These are phyloP conservation scores for Hirschioporus abietinus DNA, from an alignment of 768 basidiomycete species.

Conservation along the genomic window DNA sequence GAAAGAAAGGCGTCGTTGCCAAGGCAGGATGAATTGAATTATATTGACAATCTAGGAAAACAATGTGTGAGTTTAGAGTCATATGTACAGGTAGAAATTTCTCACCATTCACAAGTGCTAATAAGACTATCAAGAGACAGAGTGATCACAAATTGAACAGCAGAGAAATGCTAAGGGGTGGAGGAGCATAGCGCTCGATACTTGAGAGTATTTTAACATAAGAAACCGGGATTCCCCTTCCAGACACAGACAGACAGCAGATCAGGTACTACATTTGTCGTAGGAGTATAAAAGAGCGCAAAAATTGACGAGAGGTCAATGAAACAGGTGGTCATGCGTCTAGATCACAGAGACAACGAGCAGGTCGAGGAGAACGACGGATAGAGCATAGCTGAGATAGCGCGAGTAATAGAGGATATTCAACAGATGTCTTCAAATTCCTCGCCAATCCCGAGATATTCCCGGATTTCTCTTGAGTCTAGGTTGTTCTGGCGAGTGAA, in stretches of 20 bases:
- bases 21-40: neutral
- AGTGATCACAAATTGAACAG: neutral
- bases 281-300: neutral
- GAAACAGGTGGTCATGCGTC: too few species aligned
- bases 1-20: neutral
- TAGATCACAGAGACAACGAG: neutral
- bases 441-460: constrained; percentile 59
- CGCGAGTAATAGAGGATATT: constrained; percentile 7
- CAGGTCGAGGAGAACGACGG: neutral
- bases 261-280: neutral
- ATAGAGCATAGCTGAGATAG: neutral
- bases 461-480: constrained; percentile 57
- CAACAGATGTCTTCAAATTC: constrained; percentile 72
- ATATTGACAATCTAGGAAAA: neutral
- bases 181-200: neutral
- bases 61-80: neutral
- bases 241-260: neutral
- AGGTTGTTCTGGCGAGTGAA: constrained; percentile 60
- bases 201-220: too few species aligned
- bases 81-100: neutral
- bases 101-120: neutral
- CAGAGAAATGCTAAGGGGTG: neutral
- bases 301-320: too few species aligned
- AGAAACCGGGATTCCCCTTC: too few species aligned
- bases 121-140: neutral